Percentiles rank a stretch among this genome's conserved stretches.
Evolutionary conservation across 805 yeast species (phyloP).

Genomic region (Torulaspora microellipsoides): DNA sequence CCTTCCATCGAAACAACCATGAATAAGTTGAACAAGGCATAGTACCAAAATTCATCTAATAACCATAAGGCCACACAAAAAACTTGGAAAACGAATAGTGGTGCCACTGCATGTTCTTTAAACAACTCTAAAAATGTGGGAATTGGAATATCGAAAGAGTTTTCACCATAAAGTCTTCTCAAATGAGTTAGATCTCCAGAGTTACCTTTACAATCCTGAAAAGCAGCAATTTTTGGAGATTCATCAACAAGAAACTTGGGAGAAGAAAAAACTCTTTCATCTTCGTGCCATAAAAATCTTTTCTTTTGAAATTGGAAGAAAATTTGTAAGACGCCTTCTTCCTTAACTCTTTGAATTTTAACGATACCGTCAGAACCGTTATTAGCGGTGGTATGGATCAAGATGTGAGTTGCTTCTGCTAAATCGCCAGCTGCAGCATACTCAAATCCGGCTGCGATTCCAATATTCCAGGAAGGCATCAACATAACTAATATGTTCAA

Average conservation of each 20-base stretch:
- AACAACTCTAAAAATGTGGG: constrained; percentile 89
- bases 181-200: constrained; percentile 46
- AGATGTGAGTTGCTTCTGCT: constrained; percentile 63
- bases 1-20: constrained; percentile 92
- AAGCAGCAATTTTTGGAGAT: constrained; percentile 49
- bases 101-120: constrained; percentile 97
- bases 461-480: constrained; percentile 91
- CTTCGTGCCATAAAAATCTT: constrained; percentile 67
- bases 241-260: constrained; percentile 68
- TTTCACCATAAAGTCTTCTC: constrained; percentile 69
- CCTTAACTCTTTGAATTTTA: constrained; percentile 48
- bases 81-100: constrained; percentile 93
- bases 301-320: constrained; percentile 89
- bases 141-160: constrained; percentile 89
- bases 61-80: constrained; percentile 95
- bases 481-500: constrained; percentile 73
- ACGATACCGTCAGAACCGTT: constrained; percentile 83
- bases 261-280: constrained; percentile 59
- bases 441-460: constrained; percentile 64
- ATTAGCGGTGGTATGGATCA: constrained; percentile 78
- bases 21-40: constrained; percentile 82
- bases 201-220: constrained; percentile 55
- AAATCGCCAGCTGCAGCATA: constrained; percentile 50
- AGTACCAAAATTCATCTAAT: constrained; percentile 96
- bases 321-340: constrained; percentile 55